phyloP scores from a whole-genome alignment of 768 basidiomycete species.

The Leccinum subgranulosum region DNA sequence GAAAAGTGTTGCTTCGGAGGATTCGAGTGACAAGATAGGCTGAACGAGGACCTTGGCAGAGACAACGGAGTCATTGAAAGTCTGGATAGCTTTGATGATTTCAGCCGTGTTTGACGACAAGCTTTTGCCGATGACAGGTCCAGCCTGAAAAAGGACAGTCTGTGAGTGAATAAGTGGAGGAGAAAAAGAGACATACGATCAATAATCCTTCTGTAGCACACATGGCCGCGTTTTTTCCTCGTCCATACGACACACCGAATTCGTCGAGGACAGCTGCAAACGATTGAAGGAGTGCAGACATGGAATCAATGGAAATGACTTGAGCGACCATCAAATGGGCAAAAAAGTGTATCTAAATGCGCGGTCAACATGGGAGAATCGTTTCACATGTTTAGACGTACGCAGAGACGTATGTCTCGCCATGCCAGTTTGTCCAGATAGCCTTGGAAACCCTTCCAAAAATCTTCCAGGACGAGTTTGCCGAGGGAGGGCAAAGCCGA shows the following conservation, averaged over 20 bases:
- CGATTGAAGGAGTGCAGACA: conserved; percentile 77
- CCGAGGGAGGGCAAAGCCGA: conserved; percentile 48
- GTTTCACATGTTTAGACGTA: conserved; percentile 38
- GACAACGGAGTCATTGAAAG: conserved; percentile 60
- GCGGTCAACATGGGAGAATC: conserved; percentile 3
- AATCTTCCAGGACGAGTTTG: conserved; percentile 77
- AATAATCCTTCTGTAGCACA: conserved; percentile 82
- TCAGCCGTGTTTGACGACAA: conserved; percentile 58
- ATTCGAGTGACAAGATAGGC: conserved; percentile 52
- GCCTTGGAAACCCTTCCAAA: conserved; percentile 87
- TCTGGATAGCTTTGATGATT: conserved; percentile 68
- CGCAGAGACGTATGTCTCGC: conserved; percentile 86
- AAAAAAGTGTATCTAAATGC: conserved; percentile 83
- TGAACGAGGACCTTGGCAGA: conserved; percentile 64
- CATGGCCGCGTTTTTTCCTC: conserved; percentile 75
- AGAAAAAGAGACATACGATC: conserved; percentile 43
- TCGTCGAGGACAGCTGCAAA: conserved; percentile 87
- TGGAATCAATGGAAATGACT: conserved; percentile 72
- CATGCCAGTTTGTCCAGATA: conserved; percentile 88
- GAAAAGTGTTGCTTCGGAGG: conserved; percentile 35
- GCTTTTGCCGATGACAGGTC: conserved; percentile 58
- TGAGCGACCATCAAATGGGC: conserved; percentile 78
- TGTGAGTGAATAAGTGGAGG: not conserved
- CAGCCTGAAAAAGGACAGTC: conserved; percentile 47
- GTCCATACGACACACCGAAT: conserved; percentile 82